Base-by-base conservation (phyloP, 352 stramenopile genomes). In the Phytopythium delawarense region DNA sequence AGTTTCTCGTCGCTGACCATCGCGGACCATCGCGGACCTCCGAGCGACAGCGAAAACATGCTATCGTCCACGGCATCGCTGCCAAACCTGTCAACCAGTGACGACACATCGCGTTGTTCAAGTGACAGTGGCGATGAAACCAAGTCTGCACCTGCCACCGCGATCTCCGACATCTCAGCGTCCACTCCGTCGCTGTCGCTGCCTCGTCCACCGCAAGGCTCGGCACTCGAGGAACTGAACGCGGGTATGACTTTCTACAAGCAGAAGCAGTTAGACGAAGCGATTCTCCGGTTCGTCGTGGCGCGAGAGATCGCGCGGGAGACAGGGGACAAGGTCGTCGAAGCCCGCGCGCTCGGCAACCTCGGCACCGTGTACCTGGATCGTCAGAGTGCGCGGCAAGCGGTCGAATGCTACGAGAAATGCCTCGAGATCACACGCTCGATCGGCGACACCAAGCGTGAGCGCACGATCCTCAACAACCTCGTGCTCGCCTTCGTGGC, bases 401-500 rank as follows among this genome's bases (percentile, higher is more conserved):
- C 85, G 12, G 83, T 92, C 45, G 61, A 63, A 45, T 94, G 83
- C 71, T 92, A 94, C 66, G 66, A 89, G 59, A 81, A 88, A 50
- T 92, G 81, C 48, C 70, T 92, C 44, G 81, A 83, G 52, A 88
- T 92, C 58, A 91, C 83, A 11, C 79, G 78, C 13, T 71, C 76
- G 4, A 88, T 92, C 45, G 71, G 82, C 15, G 83, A 92, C 55
- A 74, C 77, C 25, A 94, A 92, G 61, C 76, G 85, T 11, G 85
- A 94, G 58, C 83, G 83, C 15, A 90, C 81, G 5, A 92, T 94
- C 59, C 72, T 94, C 20, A 92, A 94, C 69, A 94, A 94, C 55
- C 70, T 94, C 12, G 81, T 94, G 44, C 81, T 94, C 20, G 81
- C 85, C 11, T 67, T 88, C 44, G 87, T 88, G 57, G 85, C 81